A percentile compares a stretch with the other conserved stretches of the same genome.
These are phyloP conservation scores for Pseudocercospora vitis DNA, from an alignment of 2,329 filamentous ascomycete species.

Conservation along the genomic window DNA sequence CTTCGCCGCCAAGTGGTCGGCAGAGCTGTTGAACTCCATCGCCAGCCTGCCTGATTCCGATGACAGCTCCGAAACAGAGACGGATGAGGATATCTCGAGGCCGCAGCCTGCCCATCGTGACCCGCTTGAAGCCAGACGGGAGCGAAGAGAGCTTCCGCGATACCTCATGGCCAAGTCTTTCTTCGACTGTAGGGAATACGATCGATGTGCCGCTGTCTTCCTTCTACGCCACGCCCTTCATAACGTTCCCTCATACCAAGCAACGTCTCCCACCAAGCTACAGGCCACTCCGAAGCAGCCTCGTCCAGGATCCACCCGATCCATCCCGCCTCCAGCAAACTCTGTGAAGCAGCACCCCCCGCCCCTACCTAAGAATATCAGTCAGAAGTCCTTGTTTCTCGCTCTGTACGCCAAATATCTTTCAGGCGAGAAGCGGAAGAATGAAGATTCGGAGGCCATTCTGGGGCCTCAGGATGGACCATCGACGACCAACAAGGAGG, in stretches of 20 bases:
- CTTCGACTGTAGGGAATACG: conserved; percentile 93
- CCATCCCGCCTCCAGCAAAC: conserved; percentile 32
- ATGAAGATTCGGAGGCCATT: conserved; percentile 96
- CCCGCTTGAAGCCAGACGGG: conserved; percentile 70
- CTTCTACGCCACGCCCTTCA: conserved; percentile 65
- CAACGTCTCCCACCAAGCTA: conserved; percentile 49
- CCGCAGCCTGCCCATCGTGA: conserved; percentile 61
- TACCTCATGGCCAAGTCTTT: conserved; percentile 91
- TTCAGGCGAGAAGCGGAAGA: conserved; percentile 91
- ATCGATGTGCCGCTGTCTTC: conserved; percentile 84
- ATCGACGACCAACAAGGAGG: conserved; percentile 78
- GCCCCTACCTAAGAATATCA: conserved; percentile 52
- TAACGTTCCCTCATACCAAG: conserved; percentile 36
- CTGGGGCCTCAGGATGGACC: conserved; percentile 89
- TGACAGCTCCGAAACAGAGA: conserved; percentile 50
- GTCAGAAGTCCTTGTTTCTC: conserved; percentile 89
- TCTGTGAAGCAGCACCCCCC: conserved; percentile 38
- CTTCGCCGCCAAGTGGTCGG: conserved; percentile 97
- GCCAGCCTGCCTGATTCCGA: conserved; percentile 51
- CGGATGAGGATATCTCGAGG: conserved; percentile 32
- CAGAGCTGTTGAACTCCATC: conserved; percentile 86
- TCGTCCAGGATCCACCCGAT: neutral
- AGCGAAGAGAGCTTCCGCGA: conserved; percentile 75
- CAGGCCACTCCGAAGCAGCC: conserved; percentile 38
- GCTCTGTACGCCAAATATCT: conserved; percentile 90